These are phyloP conservation scores for Mycena amicta DNA, from an alignment of 768 basidiomycete genomes.

Conservation along the genomic window DNA sequence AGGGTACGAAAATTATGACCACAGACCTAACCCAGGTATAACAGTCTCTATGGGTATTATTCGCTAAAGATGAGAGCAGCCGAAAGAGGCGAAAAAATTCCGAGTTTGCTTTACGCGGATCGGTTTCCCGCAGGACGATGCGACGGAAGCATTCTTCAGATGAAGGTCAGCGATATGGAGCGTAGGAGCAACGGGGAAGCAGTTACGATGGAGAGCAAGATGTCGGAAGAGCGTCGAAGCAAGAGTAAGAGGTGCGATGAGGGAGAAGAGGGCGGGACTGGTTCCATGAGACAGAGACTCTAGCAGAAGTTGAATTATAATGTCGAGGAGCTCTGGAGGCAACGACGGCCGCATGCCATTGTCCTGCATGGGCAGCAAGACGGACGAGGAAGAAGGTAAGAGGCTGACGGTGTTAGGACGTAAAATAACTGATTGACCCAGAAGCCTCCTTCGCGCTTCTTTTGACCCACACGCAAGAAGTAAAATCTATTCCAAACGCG, in stretches of 20 bases:
- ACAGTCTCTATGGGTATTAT: constrained; percentile 26
- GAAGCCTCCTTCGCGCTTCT: neutral
- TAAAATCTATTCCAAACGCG: constrained; percentile 9
- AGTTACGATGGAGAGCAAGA: constrained; percentile 40
- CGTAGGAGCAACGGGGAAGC: neutral
- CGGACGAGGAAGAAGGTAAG: neutral
- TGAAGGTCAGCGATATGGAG: constrained; percentile 19
- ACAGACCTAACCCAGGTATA: constrained; percentile 50
- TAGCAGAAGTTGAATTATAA: constrained; percentile 27
- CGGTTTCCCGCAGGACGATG: constrained; percentile 28
- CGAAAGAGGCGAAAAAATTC: constrained; percentile 28
- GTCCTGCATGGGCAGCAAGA: neutral
- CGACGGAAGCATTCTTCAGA: constrained; percentile 32
- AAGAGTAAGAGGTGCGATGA: constrained; percentile 42
- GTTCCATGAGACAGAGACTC: constrained; percentile 18
- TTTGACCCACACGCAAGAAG: neutral
- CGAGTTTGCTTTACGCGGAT: constrained; percentile 9
- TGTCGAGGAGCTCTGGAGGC: constrained; percentile 35
- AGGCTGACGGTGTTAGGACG: neutral
- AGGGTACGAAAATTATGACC: constrained; percentile 15
- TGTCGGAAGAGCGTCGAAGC: constrained; percentile 45
- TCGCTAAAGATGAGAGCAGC: constrained; percentile 29
- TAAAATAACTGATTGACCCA: neutral
- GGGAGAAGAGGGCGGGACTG: constrained; percentile 28
- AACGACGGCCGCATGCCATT: constrained; percentile 15